Conservation (phyloP, 768 basidiomycete species). For the Suillus decipiens region DNA sequence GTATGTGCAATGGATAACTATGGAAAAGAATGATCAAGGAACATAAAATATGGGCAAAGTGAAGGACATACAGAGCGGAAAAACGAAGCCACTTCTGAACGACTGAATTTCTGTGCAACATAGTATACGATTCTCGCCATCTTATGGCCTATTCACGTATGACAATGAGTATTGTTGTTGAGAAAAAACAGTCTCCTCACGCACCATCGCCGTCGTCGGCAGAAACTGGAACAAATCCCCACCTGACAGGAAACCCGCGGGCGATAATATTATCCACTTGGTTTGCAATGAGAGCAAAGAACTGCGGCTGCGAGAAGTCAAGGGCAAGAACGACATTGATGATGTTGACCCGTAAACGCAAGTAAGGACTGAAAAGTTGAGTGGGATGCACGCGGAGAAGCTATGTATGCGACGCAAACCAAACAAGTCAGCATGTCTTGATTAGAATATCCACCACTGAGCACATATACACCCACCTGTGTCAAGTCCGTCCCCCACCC, state of each 20-base stretch:
- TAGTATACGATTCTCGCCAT: conserved; percentile 78
- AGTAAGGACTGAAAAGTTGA: conserved; percentile 75
- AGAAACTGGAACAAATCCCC: conserved; percentile 80
- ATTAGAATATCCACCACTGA: not conserved
- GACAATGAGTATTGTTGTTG: not conserved
- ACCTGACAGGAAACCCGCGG: conserved; percentile 74
- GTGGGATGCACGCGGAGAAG: conserved; percentile 25
- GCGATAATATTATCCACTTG: conserved; percentile 71
- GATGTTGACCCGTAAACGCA: conserved; percentile 76
- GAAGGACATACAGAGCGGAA: not conserved
- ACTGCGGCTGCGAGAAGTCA: conserved; percentile 68
- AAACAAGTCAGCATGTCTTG: conserved; percentile 8
- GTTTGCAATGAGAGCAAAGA: conserved; percentile 62
- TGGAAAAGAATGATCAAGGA: conserved; percentile 5
- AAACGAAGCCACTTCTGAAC: conserved; percentile 57
- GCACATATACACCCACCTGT: conserved; percentile 47
- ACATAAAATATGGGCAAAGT: conserved; percentile 3
- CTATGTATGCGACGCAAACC: conserved; percentile 18
- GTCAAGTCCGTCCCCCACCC: conserved; percentile 42
- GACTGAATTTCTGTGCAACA: conserved; percentile 61
- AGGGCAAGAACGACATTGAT: conserved; percentile 82
- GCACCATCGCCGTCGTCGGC: conserved; percentile 48
- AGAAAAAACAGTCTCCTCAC: conserved; percentile 16
- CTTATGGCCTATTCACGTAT: conserved; percentile 45
- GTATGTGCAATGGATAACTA: conserved; percentile 42